Base-by-base conservation (phyloP, 164 flowering plant genomes). In the Echeveria elegans region DNA sequence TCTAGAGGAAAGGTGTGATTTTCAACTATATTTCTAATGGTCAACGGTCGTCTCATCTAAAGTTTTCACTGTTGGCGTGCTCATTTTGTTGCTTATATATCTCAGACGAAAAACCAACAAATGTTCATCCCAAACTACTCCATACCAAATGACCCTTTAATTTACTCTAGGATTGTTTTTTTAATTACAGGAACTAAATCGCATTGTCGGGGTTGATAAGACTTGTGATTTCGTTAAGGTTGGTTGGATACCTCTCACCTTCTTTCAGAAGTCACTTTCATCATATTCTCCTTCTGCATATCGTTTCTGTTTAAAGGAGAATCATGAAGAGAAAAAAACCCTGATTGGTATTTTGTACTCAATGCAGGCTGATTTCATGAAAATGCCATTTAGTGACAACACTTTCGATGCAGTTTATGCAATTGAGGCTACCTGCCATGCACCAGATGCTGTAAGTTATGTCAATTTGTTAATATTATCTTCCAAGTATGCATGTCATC, bases 371-470 rank as follows among this genome's bases (percentile, higher is more conserved):
- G 99, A 95, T 75, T 92, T 95, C 83, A 95, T 92, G 97, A 89
- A 89, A 66, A 87, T 92, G 96, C 94, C 96, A 62, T 85, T 92
- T 74, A 69, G 88, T 41, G 97, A 95, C 40, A 80, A 86, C 72
- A 75, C 77, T 58, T 95, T 82, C 75, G 97, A 95, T 77, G 97
- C 94, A 29, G 84, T 92, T 7, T 92, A 95, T 82, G 99, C 99
- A 65, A 92, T 95, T 74, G 99, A 95, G 79, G 99, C 99, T 58
- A 92, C 97, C 59, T 95, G 97, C 72, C 99, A 95, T 80, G 99
- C 97, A 65, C 97, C 99, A 26, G 97, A 95, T 80, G 92, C 89
- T 5, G 99, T 95, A 83, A 45, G 85, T 76, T 19, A 43, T 45
- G 1, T n/a, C 31, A 23, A 2, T 31, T n/a, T 2, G 1, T 50